Conservation (phyloP, 192 early-diverging fungal genomes). For the Phycomyces blakesleeanus region DNA sequence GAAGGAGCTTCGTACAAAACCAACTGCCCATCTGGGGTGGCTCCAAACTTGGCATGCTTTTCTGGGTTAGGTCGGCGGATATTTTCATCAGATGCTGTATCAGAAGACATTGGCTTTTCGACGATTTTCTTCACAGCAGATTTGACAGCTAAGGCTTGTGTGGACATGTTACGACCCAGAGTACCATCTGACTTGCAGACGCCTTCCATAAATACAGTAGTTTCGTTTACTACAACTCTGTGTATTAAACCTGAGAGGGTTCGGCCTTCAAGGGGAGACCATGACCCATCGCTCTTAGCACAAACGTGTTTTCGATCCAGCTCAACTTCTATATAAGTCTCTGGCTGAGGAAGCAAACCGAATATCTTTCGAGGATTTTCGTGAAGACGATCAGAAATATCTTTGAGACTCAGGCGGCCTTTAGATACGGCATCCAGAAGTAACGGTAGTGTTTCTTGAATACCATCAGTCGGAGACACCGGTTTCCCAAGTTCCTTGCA, state of each 20-base stretch:
- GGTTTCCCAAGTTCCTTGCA: conserved; percentile 50
- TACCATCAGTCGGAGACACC: conserved; percentile 42
- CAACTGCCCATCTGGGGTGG: conserved; percentile 16
- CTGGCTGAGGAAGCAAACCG: conserved; percentile 84
- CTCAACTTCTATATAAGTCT: conserved; percentile 94
- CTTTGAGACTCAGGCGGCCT: conserved; percentile 72
- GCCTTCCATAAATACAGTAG: conserved; percentile 87
- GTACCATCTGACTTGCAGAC: conserved; percentile 37
- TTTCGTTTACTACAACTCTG: conserved; percentile 86
- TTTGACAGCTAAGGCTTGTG: conserved; percentile 33
- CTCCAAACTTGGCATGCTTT: conserved; percentile 14
- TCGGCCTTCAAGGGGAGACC: conserved; percentile 63
- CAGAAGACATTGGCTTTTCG: conserved; percentile 28
- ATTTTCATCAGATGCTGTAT: conserved; percentile 3
- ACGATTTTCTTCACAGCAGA: conserved; percentile 11
- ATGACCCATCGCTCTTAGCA: conserved; percentile 36
- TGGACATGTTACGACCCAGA: conserved; percentile 47
- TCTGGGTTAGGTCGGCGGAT: neutral
- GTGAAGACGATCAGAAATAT: conserved; percentile 72
- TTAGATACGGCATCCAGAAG: conserved; percentile 80
- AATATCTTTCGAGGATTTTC: conserved; percentile 89
- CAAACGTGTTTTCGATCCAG: conserved; percentile 65
- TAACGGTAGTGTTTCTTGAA: conserved; percentile 70
- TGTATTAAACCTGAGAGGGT: conserved; percentile 69
- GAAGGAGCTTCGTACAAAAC: conserved; percentile 9